Percentiles rank a stretch among this genome's conserved stretches.
phyloP scores from a whole-genome alignment of 306 rosid species.

The Trifolium dubium region DNA sequence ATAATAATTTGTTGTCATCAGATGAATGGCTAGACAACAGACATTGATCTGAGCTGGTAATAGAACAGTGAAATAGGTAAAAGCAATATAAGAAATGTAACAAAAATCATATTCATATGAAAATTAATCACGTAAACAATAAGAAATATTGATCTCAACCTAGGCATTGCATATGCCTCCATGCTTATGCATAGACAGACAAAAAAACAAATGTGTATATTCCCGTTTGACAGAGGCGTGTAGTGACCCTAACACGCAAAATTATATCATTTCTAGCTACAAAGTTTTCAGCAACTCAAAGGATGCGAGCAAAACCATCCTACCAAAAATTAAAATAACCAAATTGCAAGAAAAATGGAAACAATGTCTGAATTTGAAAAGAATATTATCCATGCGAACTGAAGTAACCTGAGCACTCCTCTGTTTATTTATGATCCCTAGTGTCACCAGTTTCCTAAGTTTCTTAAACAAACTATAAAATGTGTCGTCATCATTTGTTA shows the following conservation, averaged over 20 bases:
- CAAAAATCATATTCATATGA: background rate
- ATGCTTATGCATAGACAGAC: slow-evolving; percentile 40
- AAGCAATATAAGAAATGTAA: background rate
- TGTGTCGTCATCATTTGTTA: slow-evolving; percentile 25
- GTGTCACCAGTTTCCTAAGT: slow-evolving; percentile 43
- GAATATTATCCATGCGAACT: slow-evolving; percentile 50
- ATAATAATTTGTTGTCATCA: background rate
- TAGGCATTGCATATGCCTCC: slow-evolving; percentile 36
- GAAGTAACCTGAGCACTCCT: slow-evolving; percentile 52
- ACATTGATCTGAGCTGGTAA: background rate
- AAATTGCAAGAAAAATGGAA: slow-evolving; percentile 49
- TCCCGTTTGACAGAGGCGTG: slow-evolving; percentile 43
- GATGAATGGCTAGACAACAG: background rate
- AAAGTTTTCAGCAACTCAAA: slow-evolving; percentile 37
- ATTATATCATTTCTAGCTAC: slow-evolving; percentile 58
- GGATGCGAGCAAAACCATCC: slow-evolving; percentile 93
- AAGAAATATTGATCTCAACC: slow-evolving; percentile 35
- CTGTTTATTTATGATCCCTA: slow-evolving; percentile 63
- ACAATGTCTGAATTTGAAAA: slow-evolving; percentile 47
- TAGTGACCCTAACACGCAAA: slow-evolving; percentile 50
- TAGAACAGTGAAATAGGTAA: background rate
- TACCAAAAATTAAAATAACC: slow-evolving; percentile 40
- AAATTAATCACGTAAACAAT: slow-evolving; percentile 6
- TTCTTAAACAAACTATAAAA: slow-evolving; percentile 43
- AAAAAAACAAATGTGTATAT: slow-evolving; percentile 41